phyloP scores from a whole-genome alignment of 345 rosid genomes.

The Pelargonium nanum region DNA sequence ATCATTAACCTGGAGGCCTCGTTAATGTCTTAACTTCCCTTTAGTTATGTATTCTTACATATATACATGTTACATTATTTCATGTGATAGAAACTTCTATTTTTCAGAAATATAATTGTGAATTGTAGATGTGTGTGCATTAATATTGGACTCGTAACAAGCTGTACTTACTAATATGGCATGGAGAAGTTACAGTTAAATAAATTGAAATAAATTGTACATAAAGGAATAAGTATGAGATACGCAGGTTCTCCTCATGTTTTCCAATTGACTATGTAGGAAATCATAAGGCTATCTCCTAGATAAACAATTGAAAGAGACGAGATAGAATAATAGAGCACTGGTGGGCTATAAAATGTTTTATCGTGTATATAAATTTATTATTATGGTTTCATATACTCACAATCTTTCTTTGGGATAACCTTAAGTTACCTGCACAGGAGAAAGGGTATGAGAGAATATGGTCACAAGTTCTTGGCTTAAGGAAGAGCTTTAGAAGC shows the following conservation, averaged over 20 bases:
- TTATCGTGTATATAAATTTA: no score
- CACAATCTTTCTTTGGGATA: neutral
- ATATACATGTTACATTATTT: neutral
- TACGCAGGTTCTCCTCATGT: no score
- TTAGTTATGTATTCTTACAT: neutral
- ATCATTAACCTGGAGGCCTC: no score
- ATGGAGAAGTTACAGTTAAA: no score
- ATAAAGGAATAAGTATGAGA: neutral
- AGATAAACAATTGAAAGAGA: neutral
- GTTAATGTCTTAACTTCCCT: no score
- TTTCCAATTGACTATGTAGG: neutral
- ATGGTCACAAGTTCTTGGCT: no score
- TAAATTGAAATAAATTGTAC: no score
- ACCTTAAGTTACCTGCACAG: no score
- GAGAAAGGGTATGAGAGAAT: no score
- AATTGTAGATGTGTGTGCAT: no score
- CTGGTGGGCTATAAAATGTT: neutral
- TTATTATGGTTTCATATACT: neutral
- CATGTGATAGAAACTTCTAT: neutral
- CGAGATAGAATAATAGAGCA: neutral
- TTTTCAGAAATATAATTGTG: neutral
- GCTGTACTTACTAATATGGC: neutral
- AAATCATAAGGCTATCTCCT: neutral
- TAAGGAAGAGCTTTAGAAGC: no score
- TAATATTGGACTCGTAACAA: neutral